These are phyloP conservation scores for Cryphonectria parasitica DNA, from an alignment of 2,329 filamentous ascomycete species.

Conservation along the genomic window DNA sequence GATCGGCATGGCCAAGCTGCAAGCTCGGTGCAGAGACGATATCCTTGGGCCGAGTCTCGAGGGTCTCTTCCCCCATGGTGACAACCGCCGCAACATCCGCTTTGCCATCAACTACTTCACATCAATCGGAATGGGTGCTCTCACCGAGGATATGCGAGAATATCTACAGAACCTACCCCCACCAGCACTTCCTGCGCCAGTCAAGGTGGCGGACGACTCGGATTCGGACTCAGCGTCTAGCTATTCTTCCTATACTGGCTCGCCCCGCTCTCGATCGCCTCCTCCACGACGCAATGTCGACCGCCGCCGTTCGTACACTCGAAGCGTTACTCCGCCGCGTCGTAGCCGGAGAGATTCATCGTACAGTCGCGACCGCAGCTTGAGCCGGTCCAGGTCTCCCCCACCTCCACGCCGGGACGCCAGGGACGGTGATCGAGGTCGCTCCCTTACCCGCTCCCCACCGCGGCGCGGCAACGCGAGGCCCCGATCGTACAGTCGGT, in stretches of 20 bases:
- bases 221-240: conserved; percentile 76
- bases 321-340: conserved; percentile 36
- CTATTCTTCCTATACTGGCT: conserved; percentile 75
- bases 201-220: conserved; percentile 56
- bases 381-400: conserved; percentile 41
- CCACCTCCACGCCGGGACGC: conserved; percentile 26
- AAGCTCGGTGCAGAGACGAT: conserved; percentile 77
- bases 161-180: conserved; percentile 88
- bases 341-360: conserved; percentile 23
- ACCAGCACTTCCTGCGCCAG: conserved; percentile 72
- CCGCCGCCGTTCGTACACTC: conserved; percentile 43
- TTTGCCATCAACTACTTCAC: conserved; percentile 99
- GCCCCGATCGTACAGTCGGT: conserved; percentile 26
- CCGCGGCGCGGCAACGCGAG: conserved; percentile 16
- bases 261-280: conserved; percentile 55
- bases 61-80: conserved; percentile 80
- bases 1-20: conserved; percentile 80
- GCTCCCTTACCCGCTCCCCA: conserved; percentile 25
- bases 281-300: conserved; percentile 41
- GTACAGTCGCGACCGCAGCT: conserved; percentile 34
- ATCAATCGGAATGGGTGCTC: conserved; percentile 90
- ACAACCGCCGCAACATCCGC: conserved; percentile 86
- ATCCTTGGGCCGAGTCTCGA: conserved; percentile 76
- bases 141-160: conserved; percentile 95
- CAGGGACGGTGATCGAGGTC: conserved; percentile 22